Percentiles rank a stretch among this genome's conserved stretches.
Conservation (phyloP, 1,284 basidiomycete genomes). For the Phellopilus nigrolimitatus region DNA sequence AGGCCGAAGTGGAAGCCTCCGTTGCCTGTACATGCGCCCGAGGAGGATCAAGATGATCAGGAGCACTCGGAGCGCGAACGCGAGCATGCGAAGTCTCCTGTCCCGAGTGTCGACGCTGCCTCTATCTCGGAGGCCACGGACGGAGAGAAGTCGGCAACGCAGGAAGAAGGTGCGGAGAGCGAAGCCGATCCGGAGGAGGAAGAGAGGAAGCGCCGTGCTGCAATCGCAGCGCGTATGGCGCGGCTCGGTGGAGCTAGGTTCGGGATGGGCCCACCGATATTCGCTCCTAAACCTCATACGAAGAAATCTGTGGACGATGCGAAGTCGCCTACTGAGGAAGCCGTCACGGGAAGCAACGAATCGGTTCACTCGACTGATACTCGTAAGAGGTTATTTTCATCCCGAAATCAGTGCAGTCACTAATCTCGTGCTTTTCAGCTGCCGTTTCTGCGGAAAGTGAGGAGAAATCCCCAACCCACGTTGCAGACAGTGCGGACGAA, state of each 20-base stretch:
- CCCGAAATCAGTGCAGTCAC: background rate
- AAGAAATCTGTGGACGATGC: constrained; percentile 23
- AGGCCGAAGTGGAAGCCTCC: constrained; percentile 83
- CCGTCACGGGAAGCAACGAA: background rate
- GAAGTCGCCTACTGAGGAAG: background rate
- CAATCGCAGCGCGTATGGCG: constrained; percentile 86
- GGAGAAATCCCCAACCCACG: background rate
- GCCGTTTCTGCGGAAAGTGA: background rate
- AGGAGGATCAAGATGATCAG: constrained; percentile 19
- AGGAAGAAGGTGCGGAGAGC: constrained; percentile 37
- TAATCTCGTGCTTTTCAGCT: background rate
- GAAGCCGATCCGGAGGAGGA: constrained; percentile 68
- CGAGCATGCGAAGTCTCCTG: constrained; percentile 25
- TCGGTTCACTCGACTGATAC: background rate
- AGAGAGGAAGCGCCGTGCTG: constrained; percentile 72
- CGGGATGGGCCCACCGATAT: constrained; percentile 70
- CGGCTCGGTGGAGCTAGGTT: constrained; percentile 81
- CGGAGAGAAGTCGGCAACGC: constrained; percentile 29
- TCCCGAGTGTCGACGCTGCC: constrained; percentile 23
- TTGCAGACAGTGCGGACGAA: constrained; percentile 1
- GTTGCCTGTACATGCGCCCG: constrained; percentile 29
- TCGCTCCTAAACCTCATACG: constrained; percentile 49
- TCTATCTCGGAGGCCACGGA: constrained; percentile 23
- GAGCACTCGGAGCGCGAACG: constrained; percentile 22
- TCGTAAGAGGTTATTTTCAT: background rate